A percentile compares a stretch with the other conserved stretches of the same genome.
phyloP scores from a whole-genome alignment of 805 yeast species.

The Pichia scutulata region DNA sequence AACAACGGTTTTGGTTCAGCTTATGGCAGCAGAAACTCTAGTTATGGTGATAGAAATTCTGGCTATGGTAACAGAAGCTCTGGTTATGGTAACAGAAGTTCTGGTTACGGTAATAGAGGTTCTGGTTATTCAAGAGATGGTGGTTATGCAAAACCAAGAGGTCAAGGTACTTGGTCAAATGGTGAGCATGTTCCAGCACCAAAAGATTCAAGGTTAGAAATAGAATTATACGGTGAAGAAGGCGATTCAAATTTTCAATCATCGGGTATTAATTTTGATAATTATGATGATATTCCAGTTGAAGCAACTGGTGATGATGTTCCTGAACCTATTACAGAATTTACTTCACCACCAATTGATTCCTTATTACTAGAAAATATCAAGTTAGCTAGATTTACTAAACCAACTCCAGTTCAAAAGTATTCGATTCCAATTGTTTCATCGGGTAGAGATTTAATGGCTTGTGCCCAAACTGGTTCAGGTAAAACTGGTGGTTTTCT shows the following conservation, averaged over 20 bases:
- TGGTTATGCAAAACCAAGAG: constrained; percentile 27
- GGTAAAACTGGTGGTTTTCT: constrained; percentile 99
- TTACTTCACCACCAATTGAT: constrained; percentile 91
- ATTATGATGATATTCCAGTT: constrained; percentile 97
- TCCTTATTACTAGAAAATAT: constrained; percentile 79
- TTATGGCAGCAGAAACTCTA: constrained; percentile 15
- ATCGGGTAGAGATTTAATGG: constrained; percentile 69
- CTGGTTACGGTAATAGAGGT: constrained; percentile 19
- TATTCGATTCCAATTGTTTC: constrained; percentile 78
- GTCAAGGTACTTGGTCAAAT: constrained; percentile 77
- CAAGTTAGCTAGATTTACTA: constrained; percentile 78
- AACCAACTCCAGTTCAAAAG: constrained; percentile 95
- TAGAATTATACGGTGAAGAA: constrained; percentile 73
- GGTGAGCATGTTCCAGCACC: constrained; percentile 85
- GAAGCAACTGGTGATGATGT: constrained; percentile 94
- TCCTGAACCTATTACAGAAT: constrained; percentile 85
- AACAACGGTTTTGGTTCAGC: neutral
- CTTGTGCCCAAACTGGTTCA: constrained; percentile 98
- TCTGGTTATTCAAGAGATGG: constrained; percentile 26
- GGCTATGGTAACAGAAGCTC: constrained; percentile 27
- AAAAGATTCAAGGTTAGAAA: constrained; percentile 60
- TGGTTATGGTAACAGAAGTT: constrained; percentile 27
- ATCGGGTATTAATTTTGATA: constrained; percentile 97
- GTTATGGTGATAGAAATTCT: constrained; percentile 28
- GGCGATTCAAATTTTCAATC: constrained; percentile 75